These are phyloP conservation scores for Rhodamnia rubescens DNA, from an alignment of 345 rosid species.

Conservation along the genomic window DNA sequence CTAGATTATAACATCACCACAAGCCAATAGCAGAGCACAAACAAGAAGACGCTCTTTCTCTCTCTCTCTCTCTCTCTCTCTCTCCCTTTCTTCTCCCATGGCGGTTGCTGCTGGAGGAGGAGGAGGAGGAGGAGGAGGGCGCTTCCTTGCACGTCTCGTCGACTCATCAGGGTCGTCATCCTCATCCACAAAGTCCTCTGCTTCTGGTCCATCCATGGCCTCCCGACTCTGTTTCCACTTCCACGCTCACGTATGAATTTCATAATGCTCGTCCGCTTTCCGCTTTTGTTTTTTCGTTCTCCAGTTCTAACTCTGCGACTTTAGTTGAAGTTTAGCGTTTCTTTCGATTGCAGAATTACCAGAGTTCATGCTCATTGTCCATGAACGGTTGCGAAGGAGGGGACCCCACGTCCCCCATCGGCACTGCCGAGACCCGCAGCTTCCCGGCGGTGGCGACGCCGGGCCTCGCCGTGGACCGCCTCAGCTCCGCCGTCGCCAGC, in stretches of 20 bases:
- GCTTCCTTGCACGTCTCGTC: background rate
- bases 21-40: background rate
- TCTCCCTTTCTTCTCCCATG: background rate
- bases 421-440: slow-evolving; percentile 40
- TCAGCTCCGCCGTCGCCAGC: slow-evolving; percentile 31
- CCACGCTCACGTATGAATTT: background rate
- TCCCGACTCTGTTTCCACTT: background rate
- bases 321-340: background rate
- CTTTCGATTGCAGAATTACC: background rate
- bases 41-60: background rate
- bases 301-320: background rate
- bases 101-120: background rate
- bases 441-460: slow-evolving; percentile 37
- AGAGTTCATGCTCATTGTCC: slow-evolving; percentile 18
- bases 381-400: slow-evolving; percentile 75
- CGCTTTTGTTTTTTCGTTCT: background rate
- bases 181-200: background rate
- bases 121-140: background rate
- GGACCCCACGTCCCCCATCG: slow-evolving; percentile 33
- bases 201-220: background rate
- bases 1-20: background rate
- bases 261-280: background rate
- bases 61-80: background rate
- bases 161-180: background rate
- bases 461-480: slow-evolving; percentile 40